Evolutionary conservation across 192 early-diverging fungal species (phyloP), one percentile per base, ranked within the genome.

Genomic region (Ramicandelaber brevisporus): DNA sequence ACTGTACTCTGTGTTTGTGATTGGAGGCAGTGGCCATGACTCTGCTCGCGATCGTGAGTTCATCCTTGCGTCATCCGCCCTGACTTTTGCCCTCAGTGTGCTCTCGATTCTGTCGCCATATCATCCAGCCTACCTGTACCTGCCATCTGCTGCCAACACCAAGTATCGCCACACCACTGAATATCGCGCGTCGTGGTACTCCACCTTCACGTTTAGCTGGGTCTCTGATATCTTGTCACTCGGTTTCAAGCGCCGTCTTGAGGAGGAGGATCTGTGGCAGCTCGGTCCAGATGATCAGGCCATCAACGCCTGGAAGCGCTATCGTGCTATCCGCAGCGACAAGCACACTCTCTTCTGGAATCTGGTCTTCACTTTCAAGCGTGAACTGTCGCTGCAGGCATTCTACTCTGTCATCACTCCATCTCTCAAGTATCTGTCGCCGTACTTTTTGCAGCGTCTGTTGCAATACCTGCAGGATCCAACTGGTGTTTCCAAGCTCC

Each of bases 391-490:
- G n/a, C 2, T 34, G 9, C 68, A 70, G 41, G 28, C 34, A 2
- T 7, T 40, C 5, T 28, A 50, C 24, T 30, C 57, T 0, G 4
- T 58, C n/a, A 17, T 29, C 0, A 43, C 37, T 29, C 42, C 44
- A 1, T 3, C 41, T 8, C 3, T 63, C 5, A 12, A 34, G 3
- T 70, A 63, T 21, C 50, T 50, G 4, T 59, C 57, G 8, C 58
- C 67, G 7, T 70, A 55, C 38, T 69, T 58, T 30, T 34, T 73
- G 25, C 51, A 65, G 38, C 50, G 48, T 16, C 59, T 73, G 12
- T 29, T 73, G 27, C 36, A 47, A 5, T 56, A 46, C n/a, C 64
- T 73, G 13, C 50, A 63, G 30, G 46, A 67, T 20, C 55, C 57
- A 3, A 40, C 40, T 0, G 45, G 50, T 7, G 49, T 54, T 19